A percentile compares a stretch with the other conserved stretches of the same genome.
Conservation (phyloP, 2,329 filamentous ascomycete species). For the Verticillium nubilum region DNA sequence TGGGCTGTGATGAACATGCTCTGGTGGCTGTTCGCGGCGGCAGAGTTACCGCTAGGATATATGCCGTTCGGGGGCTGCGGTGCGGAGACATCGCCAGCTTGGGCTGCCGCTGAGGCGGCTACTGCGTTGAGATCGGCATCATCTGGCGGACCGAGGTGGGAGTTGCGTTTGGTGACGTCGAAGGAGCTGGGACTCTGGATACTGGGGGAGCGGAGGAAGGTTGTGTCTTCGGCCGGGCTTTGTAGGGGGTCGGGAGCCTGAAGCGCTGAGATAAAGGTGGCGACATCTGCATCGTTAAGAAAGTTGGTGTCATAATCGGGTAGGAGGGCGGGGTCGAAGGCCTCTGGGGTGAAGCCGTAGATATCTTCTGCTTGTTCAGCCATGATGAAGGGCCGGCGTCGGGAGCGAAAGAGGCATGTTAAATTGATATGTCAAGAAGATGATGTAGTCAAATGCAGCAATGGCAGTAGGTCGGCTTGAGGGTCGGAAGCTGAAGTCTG, state of each 20-base stretch:
- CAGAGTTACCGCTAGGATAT: constrained; percentile 1
- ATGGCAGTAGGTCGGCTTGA: not conserved
- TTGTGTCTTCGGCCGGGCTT: constrained; percentile 48
- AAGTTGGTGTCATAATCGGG: constrained; percentile 82
- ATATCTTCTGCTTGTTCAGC: constrained; percentile 16
- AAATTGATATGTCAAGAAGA: too few species aligned
- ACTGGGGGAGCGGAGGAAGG: constrained; percentile 34
- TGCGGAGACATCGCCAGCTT: constrained; percentile 25
- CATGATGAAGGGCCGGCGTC: constrained; percentile 11
- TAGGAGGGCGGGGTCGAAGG: constrained; percentile 63
- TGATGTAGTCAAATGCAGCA: too few species aligned
- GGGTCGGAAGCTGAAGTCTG: not conserved
- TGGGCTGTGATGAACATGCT: constrained; percentile 75
- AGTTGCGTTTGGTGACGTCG: constrained; percentile 36
- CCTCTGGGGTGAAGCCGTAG: constrained; percentile 56
- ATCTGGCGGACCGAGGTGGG: constrained; percentile 21
- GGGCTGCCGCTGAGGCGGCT: constrained; percentile 29
- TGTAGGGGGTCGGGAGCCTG: constrained; percentile 73
- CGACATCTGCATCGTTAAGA: constrained; percentile 64
- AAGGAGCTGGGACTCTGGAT: constrained; percentile 33
- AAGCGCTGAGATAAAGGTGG: constrained; percentile 75
- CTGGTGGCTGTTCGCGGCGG: constrained; percentile 20
- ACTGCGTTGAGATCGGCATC: constrained; percentile 29
- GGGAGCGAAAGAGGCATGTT: not conserved
- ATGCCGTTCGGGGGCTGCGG: constrained; percentile 7